Conservation (phyloP, 352 stramenopile genomes). For the Blastocystis sp. region DNA sequence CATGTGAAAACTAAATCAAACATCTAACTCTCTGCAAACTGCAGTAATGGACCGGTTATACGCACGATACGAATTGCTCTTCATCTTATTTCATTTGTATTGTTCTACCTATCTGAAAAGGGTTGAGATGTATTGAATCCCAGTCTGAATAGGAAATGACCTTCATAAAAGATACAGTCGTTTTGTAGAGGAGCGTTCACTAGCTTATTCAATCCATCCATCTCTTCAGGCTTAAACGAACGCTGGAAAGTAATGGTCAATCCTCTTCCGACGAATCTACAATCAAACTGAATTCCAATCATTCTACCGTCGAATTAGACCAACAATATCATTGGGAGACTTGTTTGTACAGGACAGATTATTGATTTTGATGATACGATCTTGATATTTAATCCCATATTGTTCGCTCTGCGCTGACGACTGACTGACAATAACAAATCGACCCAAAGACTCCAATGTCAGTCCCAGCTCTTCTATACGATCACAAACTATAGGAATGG, state of each 20-base stretch:
- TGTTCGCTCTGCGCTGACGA: neutral
- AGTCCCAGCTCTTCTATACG: conserved; percentile 1
- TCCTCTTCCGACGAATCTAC: neutral
- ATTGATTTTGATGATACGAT: conserved; percentile 2
- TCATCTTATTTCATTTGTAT: neutral
- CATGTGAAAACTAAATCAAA: neutral
- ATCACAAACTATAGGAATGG: neutral
- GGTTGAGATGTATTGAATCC: neutral
- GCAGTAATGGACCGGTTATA: neutral
- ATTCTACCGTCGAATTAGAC: neutral
- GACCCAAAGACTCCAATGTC: neutral
- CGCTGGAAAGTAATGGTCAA: neutral
- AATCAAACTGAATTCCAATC: neutral
- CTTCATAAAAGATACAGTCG: conserved; percentile 10
- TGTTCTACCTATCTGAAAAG: neutral
- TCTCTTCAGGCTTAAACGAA: neutral
- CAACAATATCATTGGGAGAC: neutral
- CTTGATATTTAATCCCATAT: neutral
- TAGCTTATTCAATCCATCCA: neutral
- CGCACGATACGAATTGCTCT: conserved; percentile 3
- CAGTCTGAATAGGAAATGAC: neutral
- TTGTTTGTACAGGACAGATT: neutral
- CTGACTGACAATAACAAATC: conserved; percentile 4
- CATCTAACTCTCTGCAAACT: neutral
- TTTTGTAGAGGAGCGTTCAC: neutral